Conservation (phyloP, 106 monocot species). For the Xerophyta viscosa region DNA sequence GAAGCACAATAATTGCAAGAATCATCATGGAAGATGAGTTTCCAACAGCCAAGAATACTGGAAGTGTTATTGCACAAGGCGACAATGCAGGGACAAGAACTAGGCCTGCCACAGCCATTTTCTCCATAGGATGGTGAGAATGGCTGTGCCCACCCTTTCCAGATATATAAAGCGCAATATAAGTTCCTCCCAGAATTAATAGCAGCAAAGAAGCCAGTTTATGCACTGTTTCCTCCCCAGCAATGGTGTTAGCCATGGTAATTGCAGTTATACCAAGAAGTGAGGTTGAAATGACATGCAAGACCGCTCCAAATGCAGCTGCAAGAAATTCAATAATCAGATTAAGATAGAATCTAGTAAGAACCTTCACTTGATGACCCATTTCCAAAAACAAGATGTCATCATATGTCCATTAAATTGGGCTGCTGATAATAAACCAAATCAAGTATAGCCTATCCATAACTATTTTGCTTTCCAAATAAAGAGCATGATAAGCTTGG, state of each 20-base stretch:
- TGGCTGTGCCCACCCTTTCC: slow-evolving; percentile 87
- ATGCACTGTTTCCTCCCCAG: slow-evolving; percentile 94
- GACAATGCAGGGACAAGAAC: slow-evolving; percentile 94
- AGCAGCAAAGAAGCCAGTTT: slow-evolving; percentile 84
- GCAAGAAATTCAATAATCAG: slow-evolving; percentile 6
- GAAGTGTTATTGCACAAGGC: slow-evolving; percentile 97
- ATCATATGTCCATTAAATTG: too few relatives aligned
- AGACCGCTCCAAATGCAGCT: slow-evolving; percentile 94
- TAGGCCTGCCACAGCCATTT: slow-evolving; percentile 96
- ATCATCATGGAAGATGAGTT: slow-evolving; percentile 97
- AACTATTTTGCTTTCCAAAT: too few relatives aligned
- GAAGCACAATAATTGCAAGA: slow-evolving; percentile 81
- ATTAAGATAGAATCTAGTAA: background rate
- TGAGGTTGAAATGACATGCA: slow-evolving; percentile 91
- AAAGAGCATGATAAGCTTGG: too few relatives aligned
- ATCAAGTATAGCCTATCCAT: too few relatives aligned
- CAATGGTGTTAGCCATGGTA: slow-evolving; percentile 94
- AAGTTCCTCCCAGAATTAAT: slow-evolving; percentile 79
- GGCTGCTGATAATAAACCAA: too few relatives aligned
- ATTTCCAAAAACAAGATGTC: too few relatives aligned
- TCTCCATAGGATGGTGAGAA: slow-evolving; percentile 97
- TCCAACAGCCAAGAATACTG: slow-evolving; percentile 96
- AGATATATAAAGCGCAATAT: slow-evolving; percentile 48
- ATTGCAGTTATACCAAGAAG: slow-evolving; percentile 90
- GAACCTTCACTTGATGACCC: too few relatives aligned